These are phyloP conservation scores for Amphibolis antarctica DNA, from an alignment of 106 monocot species.

Conservation along the genomic window DNA sequence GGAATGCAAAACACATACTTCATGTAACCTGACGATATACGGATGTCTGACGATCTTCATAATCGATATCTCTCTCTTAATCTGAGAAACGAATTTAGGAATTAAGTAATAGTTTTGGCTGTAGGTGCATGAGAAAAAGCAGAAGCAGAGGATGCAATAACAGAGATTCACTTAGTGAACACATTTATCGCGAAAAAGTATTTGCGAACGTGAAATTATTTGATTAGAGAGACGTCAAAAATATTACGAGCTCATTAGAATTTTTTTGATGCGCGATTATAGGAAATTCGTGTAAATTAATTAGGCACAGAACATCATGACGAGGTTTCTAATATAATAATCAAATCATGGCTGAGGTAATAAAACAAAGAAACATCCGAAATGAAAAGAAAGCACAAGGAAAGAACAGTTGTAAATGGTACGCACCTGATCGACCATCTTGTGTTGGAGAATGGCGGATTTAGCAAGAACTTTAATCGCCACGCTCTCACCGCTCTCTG, in stretches of 20 bases:
- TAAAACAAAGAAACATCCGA: no score
- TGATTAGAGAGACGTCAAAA: no score
- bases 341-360: no score
- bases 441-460: slow-evolving; percentile 57
- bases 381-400: not conserved
- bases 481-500: slow-evolving; percentile 26
- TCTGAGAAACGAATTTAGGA: slow-evolving; percentile 23
- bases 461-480: slow-evolving; percentile 64
- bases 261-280: no score
- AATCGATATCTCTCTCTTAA: slow-evolving; percentile 89
- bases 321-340: no score
- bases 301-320: no score
- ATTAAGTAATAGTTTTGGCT: not conserved
- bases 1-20: slow-evolving; percentile 28
- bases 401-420: not conserved
- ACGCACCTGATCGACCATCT: slow-evolving; percentile 78
- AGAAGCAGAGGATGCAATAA: not conserved
- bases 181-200: no score
- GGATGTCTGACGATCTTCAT: slow-evolving; percentile 98
- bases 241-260: no score
- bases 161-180: no score
- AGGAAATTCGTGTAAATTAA: no score
- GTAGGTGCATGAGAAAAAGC: not conserved
- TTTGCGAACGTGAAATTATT: no score
- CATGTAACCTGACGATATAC: slow-evolving; percentile 69